A percentile compares a stretch with the other conserved stretches of the same genome.
Evolutionary conservation across 1,139 yeast species (phyloP).

Genomic region (Pichia sp.): DNA sequence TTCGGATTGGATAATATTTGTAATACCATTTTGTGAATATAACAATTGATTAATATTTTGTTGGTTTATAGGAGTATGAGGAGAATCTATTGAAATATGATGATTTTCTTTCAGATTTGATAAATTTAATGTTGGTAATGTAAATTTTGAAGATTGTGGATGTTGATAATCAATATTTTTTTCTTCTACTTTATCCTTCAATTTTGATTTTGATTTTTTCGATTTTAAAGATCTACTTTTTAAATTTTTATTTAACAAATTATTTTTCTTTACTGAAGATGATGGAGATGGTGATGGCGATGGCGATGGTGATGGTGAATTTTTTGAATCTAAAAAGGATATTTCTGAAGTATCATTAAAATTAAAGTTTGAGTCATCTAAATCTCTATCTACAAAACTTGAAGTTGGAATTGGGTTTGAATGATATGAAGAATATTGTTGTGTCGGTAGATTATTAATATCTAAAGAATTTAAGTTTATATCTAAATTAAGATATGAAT

Average conservation of each 20-base stretch:
- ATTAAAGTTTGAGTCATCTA: not conserved
- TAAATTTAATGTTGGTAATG: constrained; percentile 1
- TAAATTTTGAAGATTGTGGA: not conserved
- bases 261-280: not conserved
- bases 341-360: constrained; percentile 2
- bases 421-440: not conserved
- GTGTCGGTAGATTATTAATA: too few species aligned
- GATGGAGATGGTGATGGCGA: constrained; percentile 10
- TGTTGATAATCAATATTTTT: not conserved
- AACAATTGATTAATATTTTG: constrained; percentile 3
- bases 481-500: too few species aligned
- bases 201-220: not conserved
- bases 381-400: constrained; percentile 7
- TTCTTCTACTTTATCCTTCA: not conserved
- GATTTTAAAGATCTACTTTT: too few species aligned
- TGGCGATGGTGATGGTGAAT: constrained; percentile 8
- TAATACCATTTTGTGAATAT: not conserved
- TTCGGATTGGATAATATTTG: too few species aligned
- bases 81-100: constrained; percentile 3
- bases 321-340: not conserved
- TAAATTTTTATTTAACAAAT: not conserved
- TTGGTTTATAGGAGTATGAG: constrained; percentile 11
- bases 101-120: not conserved
- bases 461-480: too few species aligned
- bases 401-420: constrained; percentile 1